phyloP scores from a whole-genome alignment of 371 early-diverging fungal species.

The Syncephalis plumigaleata region DNA sequence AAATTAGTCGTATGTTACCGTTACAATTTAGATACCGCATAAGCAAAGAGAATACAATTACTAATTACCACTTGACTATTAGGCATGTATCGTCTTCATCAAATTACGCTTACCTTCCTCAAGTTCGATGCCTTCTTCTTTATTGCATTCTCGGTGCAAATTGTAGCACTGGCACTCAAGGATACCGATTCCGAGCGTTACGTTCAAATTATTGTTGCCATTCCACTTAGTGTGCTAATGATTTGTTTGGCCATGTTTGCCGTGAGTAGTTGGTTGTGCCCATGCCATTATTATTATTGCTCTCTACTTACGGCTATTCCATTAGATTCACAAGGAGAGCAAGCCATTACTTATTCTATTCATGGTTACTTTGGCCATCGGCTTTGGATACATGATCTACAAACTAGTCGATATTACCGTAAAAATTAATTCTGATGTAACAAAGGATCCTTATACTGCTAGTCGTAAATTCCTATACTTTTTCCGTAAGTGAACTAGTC shows the following conservation, averaged over 20 bases:
- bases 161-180: slow-evolving; percentile 17
- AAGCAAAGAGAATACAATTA: not conserved
- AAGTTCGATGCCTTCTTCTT: slow-evolving; percentile 22
- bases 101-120: slow-evolving; percentile 17
- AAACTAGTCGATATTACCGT: slow-evolving; percentile 25
- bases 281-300: slow-evolving; percentile 16
- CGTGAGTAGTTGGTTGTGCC: slow-evolving; percentile 16
- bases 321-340: slow-evolving; percentile 27
- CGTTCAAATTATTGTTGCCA: slow-evolving; percentile 21
- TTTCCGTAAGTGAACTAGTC: slow-evolving; percentile 14
- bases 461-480: slow-evolving; percentile 37
- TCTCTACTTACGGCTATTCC: slow-evolving; percentile 12
- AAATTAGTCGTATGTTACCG: slow-evolving; percentile 10
- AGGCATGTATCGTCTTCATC: slow-evolving; percentile 16
- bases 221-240: slow-evolving; percentile 20
- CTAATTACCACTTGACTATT: not conserved
- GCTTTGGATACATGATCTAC: slow-evolving; percentile 37
- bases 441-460: slow-evolving; percentile 19
- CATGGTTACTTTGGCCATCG: slow-evolving; percentile 20
- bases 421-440: no score
- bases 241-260: slow-evolving; percentile 19
- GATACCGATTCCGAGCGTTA: slow-evolving; percentile 17
- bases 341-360: slow-evolving; percentile 24
- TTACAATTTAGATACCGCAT: slow-evolving; percentile 5
- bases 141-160: slow-evolving; percentile 22